phyloP scores from a whole-genome alignment of 116 monocot species.

The Phalaenopsis hybrid region DNA sequence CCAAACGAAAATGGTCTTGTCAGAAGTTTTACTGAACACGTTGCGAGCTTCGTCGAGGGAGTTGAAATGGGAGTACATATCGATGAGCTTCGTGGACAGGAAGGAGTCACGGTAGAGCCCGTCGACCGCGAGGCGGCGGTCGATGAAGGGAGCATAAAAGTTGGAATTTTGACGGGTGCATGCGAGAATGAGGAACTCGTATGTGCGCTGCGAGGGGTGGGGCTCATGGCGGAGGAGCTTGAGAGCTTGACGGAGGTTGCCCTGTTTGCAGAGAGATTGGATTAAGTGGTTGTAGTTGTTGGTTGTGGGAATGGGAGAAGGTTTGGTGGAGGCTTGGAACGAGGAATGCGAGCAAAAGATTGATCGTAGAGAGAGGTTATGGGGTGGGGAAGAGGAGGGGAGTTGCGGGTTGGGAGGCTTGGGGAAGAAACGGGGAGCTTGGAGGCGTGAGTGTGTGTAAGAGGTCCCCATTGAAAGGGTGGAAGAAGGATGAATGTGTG shows the following conservation, averaged over 20 bases:
- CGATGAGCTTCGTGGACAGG: slow-evolving; percentile 64
- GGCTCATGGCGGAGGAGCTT: slow-evolving; percentile 50
- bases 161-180: slow-evolving; percentile 26
- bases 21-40: slow-evolving; percentile 59
- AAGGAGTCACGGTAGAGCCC: slow-evolving; percentile 65
- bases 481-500: background rate
- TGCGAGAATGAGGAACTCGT: slow-evolving; percentile 60
- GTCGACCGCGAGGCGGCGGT: slow-evolving; percentile 33
- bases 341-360: background rate
- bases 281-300: slow-evolving; percentile 63
- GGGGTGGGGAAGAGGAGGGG: slow-evolving; percentile 7
- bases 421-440: background rate
- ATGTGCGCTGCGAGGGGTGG: slow-evolving; percentile 62
- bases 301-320: slow-evolving; percentile 6
- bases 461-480: background rate
- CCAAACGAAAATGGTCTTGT: slow-evolving; percentile 65
- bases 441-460: background rate
- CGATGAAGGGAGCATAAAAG: slow-evolving; percentile 26
- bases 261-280: slow-evolving; percentile 62
- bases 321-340: slow-evolving; percentile 4
- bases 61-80: slow-evolving; percentile 49
- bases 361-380: background rate
- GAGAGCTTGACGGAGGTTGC: slow-evolving; percentile 59
- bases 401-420: slow-evolving; percentile 1
- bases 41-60: slow-evolving; percentile 39